Conservation (phyloP, 2,329 filamentous ascomycete species). For the Fusarium sp. region DNA sequence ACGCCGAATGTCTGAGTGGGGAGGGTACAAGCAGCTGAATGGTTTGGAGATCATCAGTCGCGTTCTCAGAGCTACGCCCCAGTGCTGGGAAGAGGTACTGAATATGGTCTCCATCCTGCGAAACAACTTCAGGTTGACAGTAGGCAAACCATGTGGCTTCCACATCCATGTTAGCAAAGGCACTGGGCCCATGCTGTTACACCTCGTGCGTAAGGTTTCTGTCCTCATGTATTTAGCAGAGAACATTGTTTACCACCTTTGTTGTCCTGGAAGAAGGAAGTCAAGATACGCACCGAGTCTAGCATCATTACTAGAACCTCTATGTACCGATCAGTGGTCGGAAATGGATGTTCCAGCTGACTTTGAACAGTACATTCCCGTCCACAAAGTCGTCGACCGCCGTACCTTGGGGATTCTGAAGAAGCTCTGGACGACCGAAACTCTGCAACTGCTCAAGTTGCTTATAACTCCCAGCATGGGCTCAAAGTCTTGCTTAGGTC, state of each 20-base stretch:
- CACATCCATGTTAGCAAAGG: slow-evolving; percentile 35
- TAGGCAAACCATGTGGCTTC: slow-evolving; percentile 16
- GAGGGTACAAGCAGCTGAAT: slow-evolving; percentile 6
- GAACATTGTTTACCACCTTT: slow-evolving; percentile 28
- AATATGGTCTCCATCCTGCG: slow-evolving; percentile 24
- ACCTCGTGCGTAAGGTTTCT: slow-evolving; percentile 18
- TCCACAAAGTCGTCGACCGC: neutral
- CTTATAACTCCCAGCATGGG: neutral
- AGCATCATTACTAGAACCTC: neutral
- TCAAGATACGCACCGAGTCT: neutral
- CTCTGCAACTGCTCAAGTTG: neutral
- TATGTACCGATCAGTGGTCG: neutral
- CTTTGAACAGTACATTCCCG: slow-evolving; percentile 19
- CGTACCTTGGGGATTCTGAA: slow-evolving; percentile 4
- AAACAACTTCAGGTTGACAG: slow-evolving; percentile 16
- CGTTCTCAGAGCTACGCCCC: slow-evolving; percentile 13
- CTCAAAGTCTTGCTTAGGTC: slow-evolving; percentile 5
- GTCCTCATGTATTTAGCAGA: slow-evolving; percentile 28
- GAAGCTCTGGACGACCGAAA: slow-evolving; percentile 11
- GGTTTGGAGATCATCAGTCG: slow-evolving; percentile 29
- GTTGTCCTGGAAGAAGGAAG: neutral
- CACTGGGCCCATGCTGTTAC: neutral
- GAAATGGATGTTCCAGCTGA: neutral
- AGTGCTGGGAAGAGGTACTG: slow-evolving; percentile 29
- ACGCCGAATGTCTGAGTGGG: neutral